Base-by-base conservation (phyloP, 495 filamentous ascomycete species). In the Penicillium antarcticum region DNA sequence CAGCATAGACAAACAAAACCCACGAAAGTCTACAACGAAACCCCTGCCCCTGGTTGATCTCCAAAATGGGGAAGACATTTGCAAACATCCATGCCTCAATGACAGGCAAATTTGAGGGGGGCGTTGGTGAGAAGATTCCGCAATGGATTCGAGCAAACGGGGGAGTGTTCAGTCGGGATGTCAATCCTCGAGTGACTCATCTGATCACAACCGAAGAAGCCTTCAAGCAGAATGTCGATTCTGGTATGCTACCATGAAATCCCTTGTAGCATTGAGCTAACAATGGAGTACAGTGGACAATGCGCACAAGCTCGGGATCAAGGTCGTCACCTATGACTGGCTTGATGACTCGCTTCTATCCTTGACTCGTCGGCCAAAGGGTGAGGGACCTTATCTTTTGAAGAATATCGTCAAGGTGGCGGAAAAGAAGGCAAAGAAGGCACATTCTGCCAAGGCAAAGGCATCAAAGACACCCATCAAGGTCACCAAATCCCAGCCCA, bases 251-350 rank as follows among this genome's bases (percentile, higher is more conserved):
- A 7, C 49, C 31, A 23, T 29, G 18, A 32, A 40, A 45, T n/a
- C 24, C 48, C 19, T 35, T 31, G 31, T 6, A 29, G n/a, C 10
- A 8, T 10, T 19, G 42, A 19, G n/a, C 26, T 11, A 43, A 31
- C 13, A 14, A 21, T 33, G 1, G 12, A 10, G 29, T 38, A 23
- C 32, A 83, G 80, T 82, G 9, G 49, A 65, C 51, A 58, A 66
- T 59, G 80, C 74, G 1, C 68, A 63, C 34, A 48, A 44, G 1
- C 53, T 73, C 1, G 56, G 53, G 7, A 64, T 82, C 50, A 69
- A 73, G 4, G 81, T 88, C 23, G 81, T 88, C 13, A 69, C 67
- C 8, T 80, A 71, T 23, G 83, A 87, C 58, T 88, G 84, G 84
- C 63, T 87, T 2, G 75, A 80, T 51, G 81, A 86, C 16, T 76